Base-by-base conservation (phyloP, 2,329 filamentous ascomycete genomes). In the Pseudopyricularia cyperi region DNA sequence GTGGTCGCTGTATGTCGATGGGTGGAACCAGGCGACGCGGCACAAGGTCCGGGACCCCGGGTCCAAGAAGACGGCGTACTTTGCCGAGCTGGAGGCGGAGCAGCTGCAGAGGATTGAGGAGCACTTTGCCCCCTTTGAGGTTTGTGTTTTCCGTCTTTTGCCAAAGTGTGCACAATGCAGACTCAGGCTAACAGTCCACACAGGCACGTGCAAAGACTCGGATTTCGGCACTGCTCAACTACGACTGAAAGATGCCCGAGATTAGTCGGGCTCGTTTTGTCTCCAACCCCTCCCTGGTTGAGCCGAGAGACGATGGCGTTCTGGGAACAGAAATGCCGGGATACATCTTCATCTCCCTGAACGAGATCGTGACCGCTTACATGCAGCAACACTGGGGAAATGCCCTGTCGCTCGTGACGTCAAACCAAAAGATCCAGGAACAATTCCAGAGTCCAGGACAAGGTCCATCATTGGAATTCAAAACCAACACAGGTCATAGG, bases 21-120 rank as follows among this genome's bases (percentile, higher is more conserved):
- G 50, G 4, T 51, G 50, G 50, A 51, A 35, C 30, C 50, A 46
- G 19, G 50, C 50, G 11, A 51, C 37, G 11, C 32, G 50, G 30
- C 37, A 46, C 50, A 51, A 51, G 50, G 50, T 51, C 11, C 50
- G 50, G 12, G 50, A 35, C 28, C 17, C 39, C 0, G 50, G 50
- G 37, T 39, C 50, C 28, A 51, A 51, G 50, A 51, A 51, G 50
- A 51, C 50, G 39, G 50, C 50, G 8, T 51, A 51, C 30, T 51
- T 51, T 35, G 37, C 39, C n/a, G 50, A 51, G 30, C 44, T 46
- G 39, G 50, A 51, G 50, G 39, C 50, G 6, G 50, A 51, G 50
- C 50, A 51, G 39, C 30, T 51, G 39, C 34, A 51, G 39, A 44
- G 32, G 28, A 51, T 51, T 15, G 50, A 51, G 3, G 50, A 39